Conservation (phyloP, 345 rosid species). For the Angophora floribunda region DNA sequence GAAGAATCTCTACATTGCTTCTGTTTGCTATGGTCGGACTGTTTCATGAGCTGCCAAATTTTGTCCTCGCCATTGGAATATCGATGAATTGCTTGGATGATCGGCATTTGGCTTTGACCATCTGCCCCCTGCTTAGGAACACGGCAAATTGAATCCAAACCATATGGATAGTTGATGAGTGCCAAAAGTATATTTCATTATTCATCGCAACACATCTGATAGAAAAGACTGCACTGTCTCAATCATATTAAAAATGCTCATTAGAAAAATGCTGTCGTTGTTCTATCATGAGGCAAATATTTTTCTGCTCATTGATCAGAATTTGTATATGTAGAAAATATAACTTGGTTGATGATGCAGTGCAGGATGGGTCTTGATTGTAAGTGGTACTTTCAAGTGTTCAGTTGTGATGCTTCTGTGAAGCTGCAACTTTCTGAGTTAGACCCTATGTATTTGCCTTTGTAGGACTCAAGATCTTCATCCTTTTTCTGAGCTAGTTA, state of each 20-base stretch:
- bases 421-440: background rate
- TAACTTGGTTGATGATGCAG: background rate
- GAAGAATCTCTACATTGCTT: conserved; percentile 87
- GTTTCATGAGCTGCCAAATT: conserved; percentile 62
- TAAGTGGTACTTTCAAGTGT: background rate
- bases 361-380: conserved; percentile 1
- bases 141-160: background rate
- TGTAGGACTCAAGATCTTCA: background rate
- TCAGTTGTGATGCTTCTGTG: background rate
- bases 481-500: background rate
- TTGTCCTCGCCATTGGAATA: conserved; percentile 16
- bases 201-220: background rate
- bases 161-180: background rate
- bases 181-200: background rate
- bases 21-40: conserved; percentile 93
- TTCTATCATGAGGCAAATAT: conserved; percentile 17
- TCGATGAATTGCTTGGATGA: background rate
- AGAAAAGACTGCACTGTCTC: background rate
- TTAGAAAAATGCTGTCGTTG: background rate
- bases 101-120: background rate
- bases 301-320: conserved; percentile 24
- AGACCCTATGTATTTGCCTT: background rate
- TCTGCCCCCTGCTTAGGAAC: background rate
- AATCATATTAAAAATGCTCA: background rate
- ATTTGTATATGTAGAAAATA: background rate